These are phyloP conservation scores for Fistulifera pelliculosa DNA, from an alignment of 108 stramenopile genomes.

Conservation along the genomic window DNA sequence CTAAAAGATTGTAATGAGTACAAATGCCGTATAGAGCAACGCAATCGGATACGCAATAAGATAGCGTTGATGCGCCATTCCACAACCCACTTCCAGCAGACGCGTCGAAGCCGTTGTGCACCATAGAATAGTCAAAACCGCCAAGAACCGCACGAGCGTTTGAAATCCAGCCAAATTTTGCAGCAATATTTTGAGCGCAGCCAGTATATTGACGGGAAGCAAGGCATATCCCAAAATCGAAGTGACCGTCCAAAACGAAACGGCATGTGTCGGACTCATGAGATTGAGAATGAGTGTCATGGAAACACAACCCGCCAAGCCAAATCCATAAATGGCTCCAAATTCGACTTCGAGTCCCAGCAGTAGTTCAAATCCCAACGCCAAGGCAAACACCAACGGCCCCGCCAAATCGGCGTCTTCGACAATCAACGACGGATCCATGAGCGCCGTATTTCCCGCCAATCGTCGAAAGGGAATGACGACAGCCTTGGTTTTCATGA, in stretches of 20 bases:
- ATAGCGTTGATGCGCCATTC: constrained; percentile 90
- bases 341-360: constrained; percentile 90
- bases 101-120: constrained; percentile 84
- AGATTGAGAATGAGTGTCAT: constrained; percentile 93
- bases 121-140: constrained; percentile 83
- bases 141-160: constrained; percentile 64
- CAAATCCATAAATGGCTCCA: constrained; percentile 97
- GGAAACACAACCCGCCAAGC: constrained; percentile 89
- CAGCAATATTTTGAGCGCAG: constrained; percentile 77
- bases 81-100: constrained; percentile 88
- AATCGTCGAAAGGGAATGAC: constrained; percentile 55
- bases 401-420: constrained; percentile 93
- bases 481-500: constrained; percentile 86
- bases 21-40: constrained; percentile 95
- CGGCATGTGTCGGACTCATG: constrained; percentile 67
- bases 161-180: constrained; percentile 51
- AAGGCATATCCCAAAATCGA: constrained; percentile 94
- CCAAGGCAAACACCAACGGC: constrained; percentile 85
- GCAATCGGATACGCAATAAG: constrained; percentile 96
- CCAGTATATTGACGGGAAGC: constrained; percentile 92
- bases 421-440: constrained; percentile 39
- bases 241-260: constrained; percentile 72
- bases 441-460: constrained; percentile 19
- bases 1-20: constrained; percentile 98
- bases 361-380: constrained; percentile 86